These are phyloP conservation scores for Leccinum obscurum DNA, from an alignment of 768 basidiomycete species.

Conservation along the genomic window DNA sequence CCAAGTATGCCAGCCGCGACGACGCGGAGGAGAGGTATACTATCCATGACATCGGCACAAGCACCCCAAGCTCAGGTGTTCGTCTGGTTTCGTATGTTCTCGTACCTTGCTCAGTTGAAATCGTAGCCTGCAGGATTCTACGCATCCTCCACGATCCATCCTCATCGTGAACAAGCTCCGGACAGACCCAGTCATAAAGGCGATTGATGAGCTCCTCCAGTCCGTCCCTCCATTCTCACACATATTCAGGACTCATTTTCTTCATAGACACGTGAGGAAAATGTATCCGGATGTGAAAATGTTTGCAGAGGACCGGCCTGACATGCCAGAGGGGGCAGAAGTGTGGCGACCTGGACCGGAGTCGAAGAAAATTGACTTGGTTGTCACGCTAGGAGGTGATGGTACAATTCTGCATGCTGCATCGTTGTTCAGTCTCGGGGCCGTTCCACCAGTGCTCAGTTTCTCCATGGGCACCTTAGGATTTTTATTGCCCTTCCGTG, in stretches of 20 bases:
- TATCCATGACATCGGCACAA: constrained; percentile 14
- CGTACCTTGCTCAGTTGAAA: constrained; percentile 26
- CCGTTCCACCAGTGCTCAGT: constrained; percentile 81
- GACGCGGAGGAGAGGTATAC: constrained; percentile 11
- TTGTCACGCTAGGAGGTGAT: constrained; percentile 92
- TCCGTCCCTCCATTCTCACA: constrained; percentile 33
- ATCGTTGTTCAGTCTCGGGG: constrained; percentile 85
- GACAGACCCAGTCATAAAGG: constrained; percentile 73
- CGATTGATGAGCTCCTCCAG: constrained; percentile 74
- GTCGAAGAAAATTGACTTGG: constrained; percentile 73
- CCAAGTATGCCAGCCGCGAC: not conserved
- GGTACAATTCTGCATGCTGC: constrained; percentile 95
- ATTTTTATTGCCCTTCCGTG: constrained; percentile 92
- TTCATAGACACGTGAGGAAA: constrained; percentile 52
- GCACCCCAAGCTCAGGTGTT: constrained; percentile 17
- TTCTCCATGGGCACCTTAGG: constrained; percentile 82
- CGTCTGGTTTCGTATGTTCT: constrained; percentile 15
- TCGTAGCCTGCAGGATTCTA: constrained; percentile 25
- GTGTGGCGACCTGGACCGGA: constrained; percentile 59
- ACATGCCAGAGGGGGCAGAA: constrained; percentile 63
- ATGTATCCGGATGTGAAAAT: constrained; percentile 62
- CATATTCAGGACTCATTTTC: not conserved
- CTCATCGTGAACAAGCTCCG: constrained; percentile 81
- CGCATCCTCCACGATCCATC: constrained; percentile 56
- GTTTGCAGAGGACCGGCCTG: constrained; percentile 64